A percentile compares a stretch with the other conserved stretches of the same genome.
phyloP scores from a whole-genome alignment of 2,329 filamentous ascomycete species.

The Sporothrix dimorphospora region DNA sequence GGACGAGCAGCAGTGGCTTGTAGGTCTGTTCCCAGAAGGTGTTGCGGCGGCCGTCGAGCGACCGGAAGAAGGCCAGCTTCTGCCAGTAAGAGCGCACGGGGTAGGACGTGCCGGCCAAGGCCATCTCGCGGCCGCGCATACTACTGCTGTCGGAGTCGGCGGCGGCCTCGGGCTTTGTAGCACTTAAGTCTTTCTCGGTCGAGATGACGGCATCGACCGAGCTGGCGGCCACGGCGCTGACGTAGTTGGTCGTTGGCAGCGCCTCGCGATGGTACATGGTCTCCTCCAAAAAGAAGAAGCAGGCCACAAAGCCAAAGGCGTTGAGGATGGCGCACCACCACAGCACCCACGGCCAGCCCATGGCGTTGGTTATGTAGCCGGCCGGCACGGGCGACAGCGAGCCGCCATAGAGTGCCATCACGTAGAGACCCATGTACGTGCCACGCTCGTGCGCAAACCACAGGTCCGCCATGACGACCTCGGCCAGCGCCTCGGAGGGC shows the following conservation, averaged over 20 bases:
- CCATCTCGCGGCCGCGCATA: not conserved
- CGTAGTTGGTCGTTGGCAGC: not conserved
- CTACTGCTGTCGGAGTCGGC: not conserved
- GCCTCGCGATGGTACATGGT: slow-evolving; percentile 53
- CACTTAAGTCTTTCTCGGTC: too few relatives aligned
- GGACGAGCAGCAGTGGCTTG: slow-evolving; percentile 23
- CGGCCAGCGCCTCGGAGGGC: slow-evolving; percentile 51
- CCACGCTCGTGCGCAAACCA: slow-evolving; percentile 38
- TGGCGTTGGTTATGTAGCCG: slow-evolving; percentile 53
- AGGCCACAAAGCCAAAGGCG: slow-evolving; percentile 52
- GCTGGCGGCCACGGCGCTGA: too few relatives aligned
- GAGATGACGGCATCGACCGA: too few relatives aligned
- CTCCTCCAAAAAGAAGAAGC: slow-evolving; percentile 64
- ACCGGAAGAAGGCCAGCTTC: not conserved
- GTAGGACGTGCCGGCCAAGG: not conserved
- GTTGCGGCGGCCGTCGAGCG: slow-evolving; percentile 32
- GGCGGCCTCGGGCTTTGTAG: not conserved
- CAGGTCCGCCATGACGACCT: slow-evolving; percentile 38
- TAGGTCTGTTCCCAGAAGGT: slow-evolving; percentile 34
- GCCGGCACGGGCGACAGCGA: slow-evolving; percentile 52
- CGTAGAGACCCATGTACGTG: slow-evolving; percentile 49
- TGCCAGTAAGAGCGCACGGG: slow-evolving; percentile 11
- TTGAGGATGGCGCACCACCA: slow-evolving; percentile 59
- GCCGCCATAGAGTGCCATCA: slow-evolving; percentile 47
- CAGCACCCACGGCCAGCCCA: slow-evolving; percentile 55